These are phyloP conservation scores for Phytophthora rubi DNA, from an alignment of 352 stramenopile species.

Conservation along the genomic window DNA sequence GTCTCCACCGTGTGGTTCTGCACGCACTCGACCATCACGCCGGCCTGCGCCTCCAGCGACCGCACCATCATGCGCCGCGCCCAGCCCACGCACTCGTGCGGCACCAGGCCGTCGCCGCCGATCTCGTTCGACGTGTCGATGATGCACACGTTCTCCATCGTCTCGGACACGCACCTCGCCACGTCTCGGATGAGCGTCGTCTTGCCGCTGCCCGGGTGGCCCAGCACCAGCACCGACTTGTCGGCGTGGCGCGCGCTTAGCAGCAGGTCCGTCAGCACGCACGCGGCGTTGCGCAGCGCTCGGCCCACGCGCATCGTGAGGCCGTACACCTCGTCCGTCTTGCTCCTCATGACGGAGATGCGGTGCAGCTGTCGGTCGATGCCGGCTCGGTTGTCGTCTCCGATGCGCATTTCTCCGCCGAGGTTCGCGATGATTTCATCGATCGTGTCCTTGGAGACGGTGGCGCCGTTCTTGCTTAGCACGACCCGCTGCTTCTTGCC, in stretches of 20 bases:
- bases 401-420: conserved; percentile 58
- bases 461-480: conserved; percentile 23
- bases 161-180: conserved; percentile 62
- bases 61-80: conserved; percentile 85
- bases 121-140: conserved; percentile 94
- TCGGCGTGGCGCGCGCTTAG: conserved; percentile 43
- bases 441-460: conserved; percentile 57
- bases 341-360: conserved; percentile 76
- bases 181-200: conserved; percentile 89
- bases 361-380: conserved; percentile 81
- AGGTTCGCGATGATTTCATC: conserved; percentile 54
- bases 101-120: conserved; percentile 81
- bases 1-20: conserved; percentile 91
- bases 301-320: conserved; percentile 82
- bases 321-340: conserved; percentile 59
- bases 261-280: conserved; percentile 74
- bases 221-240: conserved; percentile 74
- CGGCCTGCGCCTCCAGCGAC: conserved; percentile 65
- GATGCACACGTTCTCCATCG: conserved; percentile 78
- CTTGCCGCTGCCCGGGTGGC: conserved; percentile 75
- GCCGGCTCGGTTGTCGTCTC: conserved; percentile 78
- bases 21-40: conserved; percentile 90
- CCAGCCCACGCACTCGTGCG: conserved; percentile 75
- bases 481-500: conserved; percentile 36
- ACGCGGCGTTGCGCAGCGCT: conserved; percentile 61